Evolutionary conservation across 2,329 filamentous ascomycete species (phyloP).

Genomic region (Fusarium torulosum): DNA sequence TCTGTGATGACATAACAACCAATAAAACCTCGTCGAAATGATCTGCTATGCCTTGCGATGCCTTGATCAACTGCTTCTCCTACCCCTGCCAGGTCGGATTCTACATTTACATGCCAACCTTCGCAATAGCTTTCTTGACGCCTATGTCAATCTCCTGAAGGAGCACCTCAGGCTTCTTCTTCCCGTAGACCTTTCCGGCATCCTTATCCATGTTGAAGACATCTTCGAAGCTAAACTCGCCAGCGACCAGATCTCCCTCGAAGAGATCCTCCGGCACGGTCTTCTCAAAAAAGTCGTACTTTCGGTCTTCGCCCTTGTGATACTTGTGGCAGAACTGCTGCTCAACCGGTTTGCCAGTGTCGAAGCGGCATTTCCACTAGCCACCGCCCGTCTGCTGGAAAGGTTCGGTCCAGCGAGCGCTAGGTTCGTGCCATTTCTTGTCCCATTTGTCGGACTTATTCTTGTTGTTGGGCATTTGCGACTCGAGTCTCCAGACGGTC

Average conservation of each 20-base stretch:
- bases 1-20: constrained; percentile 9
- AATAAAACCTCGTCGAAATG: not conserved
- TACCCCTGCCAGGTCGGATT: not conserved
- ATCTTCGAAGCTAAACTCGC: constrained; percentile 28
- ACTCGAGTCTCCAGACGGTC: constrained; percentile 34
- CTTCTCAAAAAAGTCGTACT: not conserved
- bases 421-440: constrained; percentile 41
- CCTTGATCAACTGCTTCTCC: not conserved
- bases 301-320: not conserved
- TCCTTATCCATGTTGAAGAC: constrained; percentile 7
- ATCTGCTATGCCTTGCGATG: not conserved
- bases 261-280: not conserved
- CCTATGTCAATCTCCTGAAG: constrained; percentile 23
- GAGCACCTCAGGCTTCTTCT: constrained; percentile 12
- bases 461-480: constrained; percentile 9
- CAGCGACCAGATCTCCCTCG: not conserved
- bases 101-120: constrained; percentile 15
- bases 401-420: constrained; percentile 31
- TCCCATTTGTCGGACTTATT: constrained; percentile 29
- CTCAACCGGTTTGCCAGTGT: constrained; percentile 25
- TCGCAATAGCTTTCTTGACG: constrained; percentile 34
- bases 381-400: constrained; percentile 41
- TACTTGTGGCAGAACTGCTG: constrained; percentile 38
- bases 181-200: not conserved
- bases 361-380: constrained; percentile 49